Conservation (phyloP, 2,329 filamentous ascomycete species). For the Sclerotinia sclerotiorum region DNA sequence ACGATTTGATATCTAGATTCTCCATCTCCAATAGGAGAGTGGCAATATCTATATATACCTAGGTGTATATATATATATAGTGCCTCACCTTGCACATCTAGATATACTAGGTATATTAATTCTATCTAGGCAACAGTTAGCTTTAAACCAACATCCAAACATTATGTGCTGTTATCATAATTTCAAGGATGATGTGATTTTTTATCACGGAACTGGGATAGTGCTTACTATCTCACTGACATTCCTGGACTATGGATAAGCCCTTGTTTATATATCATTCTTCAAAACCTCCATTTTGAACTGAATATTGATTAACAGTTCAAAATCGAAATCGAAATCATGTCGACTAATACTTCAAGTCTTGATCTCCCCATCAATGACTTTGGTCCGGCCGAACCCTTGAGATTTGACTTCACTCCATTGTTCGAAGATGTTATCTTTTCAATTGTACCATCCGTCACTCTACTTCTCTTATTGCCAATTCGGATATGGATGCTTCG, state of each 20-base stretch:
- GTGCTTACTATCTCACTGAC: neutral
- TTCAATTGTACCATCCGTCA: slow-evolving; percentile 29
- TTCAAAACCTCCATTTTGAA: neutral
- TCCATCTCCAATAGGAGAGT: neutral
- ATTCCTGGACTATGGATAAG: neutral
- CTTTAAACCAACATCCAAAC: no score
- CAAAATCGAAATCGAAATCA: neutral
- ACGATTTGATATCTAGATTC: neutral
- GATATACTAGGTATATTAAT: neutral
- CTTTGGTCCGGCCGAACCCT: slow-evolving; percentile 30
- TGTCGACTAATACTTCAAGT: slow-evolving; percentile 16
- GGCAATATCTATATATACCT: neutral
- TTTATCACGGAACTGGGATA: neutral
- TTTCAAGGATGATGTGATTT: neutral
- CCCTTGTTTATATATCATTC: slow-evolving; percentile 8
- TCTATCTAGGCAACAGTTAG: neutral
- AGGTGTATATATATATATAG: no score
- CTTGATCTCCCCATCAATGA: slow-evolving; percentile 5
- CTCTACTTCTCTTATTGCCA: slow-evolving; percentile 30
- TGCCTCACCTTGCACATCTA: neutral
- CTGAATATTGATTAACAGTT: neutral
- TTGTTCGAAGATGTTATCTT: slow-evolving; percentile 34
- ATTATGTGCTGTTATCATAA: neutral
- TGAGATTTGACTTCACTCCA: slow-evolving; percentile 36
- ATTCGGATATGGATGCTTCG: slow-evolving; percentile 27